These are phyloP conservation scores for Rhododendron williamsianum DNA, from an alignment of 148 eudicot genomes.

Conservation along the genomic window DNA sequence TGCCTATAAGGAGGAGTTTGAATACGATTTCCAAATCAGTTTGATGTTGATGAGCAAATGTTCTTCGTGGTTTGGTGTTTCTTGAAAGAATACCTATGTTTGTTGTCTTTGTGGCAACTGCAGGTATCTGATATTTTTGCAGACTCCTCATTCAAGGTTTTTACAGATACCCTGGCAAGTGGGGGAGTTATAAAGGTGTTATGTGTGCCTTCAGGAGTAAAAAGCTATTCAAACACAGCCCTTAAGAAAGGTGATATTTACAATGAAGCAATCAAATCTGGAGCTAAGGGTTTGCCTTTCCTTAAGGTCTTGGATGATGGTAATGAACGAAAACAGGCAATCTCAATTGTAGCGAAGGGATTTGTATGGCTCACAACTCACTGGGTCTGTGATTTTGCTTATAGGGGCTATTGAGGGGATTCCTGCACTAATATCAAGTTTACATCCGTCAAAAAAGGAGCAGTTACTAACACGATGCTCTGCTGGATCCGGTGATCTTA, in stretches of 20 bases:
- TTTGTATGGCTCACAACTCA: slow-evolving; percentile 2
- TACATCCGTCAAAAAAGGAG: slow-evolving; percentile 44
- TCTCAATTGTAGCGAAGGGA: background rate
- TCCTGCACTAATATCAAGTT: slow-evolving; percentile 67
- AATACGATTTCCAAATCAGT: background rate
- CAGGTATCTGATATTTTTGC: slow-evolving; percentile 76
- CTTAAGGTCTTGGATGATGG: slow-evolving; percentile 76
- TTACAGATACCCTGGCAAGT: slow-evolving; percentile 57
- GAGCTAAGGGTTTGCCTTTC: slow-evolving; percentile 96
- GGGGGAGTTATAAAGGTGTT: slow-evolving; percentile 75
- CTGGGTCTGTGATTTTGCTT: slow-evolving; percentile 11
- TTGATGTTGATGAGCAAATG: background rate
- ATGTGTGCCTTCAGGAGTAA: slow-evolving; percentile 78
- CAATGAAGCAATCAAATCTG: slow-evolving; percentile 79
- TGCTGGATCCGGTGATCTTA: slow-evolving; percentile 71
- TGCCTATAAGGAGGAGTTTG: background rate
- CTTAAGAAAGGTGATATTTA: slow-evolving; percentile 87
- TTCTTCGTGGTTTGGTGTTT: background rate
- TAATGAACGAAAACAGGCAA: slow-evolving; percentile 20
- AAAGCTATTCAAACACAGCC: slow-evolving; percentile 72
- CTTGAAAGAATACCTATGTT: background rate
- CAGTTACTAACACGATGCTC: slow-evolving; percentile 44
- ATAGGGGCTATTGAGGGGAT: slow-evolving; percentile 79
- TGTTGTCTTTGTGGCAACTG: slow-evolving; percentile 16
- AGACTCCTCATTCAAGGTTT: slow-evolving; percentile 77